Evolutionary conservation across 2,329 filamentous ascomycete species (phyloP), one percentile per base, ranked within the genome.

Genomic region (Rhinocladiella similis): DNA sequence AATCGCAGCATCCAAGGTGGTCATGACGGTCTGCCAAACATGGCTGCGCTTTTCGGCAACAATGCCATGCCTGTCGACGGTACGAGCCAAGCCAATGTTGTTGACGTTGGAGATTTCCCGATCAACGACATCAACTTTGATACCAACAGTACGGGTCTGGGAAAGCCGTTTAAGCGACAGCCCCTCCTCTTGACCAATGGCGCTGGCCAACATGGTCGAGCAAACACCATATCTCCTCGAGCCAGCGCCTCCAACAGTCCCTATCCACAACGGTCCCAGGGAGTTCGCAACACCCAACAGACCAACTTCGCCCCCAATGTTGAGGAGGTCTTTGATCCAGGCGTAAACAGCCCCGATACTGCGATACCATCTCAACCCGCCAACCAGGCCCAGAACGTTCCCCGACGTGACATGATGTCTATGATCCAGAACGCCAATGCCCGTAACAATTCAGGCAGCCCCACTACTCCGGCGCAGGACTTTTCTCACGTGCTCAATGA

Each of bases 1-100:
- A 89, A 96, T 61, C 88, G 95, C 68, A 96, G 91, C 61, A 76
- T 99, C 48, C 92, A 97, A 69, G 90, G 92, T 29, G 20, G 25
- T 35, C 88, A 93, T 65, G 86, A 86, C 29, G 93, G 90, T 58
- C 45, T 59, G 2, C 58, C 56, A 50, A 53, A 49, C 2, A 83
- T 97, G 41, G 86, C 89, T 54, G 92, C 95, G 64, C 87, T 96
- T 68, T 89, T 97, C 68, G n/a, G n/a, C 14, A 85, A 86, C 3
- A 63, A 54, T 16, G 83, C 89, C 56, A 87, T 94, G 55, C 84
- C 88, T 13, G 78, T 81, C 46, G 79, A 81, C 42, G 73, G 74
- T 50, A 75, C 77, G 57, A 73, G 73, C 13, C 82, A 82, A 63
- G 81, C 83, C 18, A 84, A 82, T 64, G 80, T 87, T 10, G 82